A percentile compares a stretch with the other conserved stretches of the same genome.
phyloP scores from a whole-genome alignment of 345 rosid species.

The Turritis glabra region DNA sequence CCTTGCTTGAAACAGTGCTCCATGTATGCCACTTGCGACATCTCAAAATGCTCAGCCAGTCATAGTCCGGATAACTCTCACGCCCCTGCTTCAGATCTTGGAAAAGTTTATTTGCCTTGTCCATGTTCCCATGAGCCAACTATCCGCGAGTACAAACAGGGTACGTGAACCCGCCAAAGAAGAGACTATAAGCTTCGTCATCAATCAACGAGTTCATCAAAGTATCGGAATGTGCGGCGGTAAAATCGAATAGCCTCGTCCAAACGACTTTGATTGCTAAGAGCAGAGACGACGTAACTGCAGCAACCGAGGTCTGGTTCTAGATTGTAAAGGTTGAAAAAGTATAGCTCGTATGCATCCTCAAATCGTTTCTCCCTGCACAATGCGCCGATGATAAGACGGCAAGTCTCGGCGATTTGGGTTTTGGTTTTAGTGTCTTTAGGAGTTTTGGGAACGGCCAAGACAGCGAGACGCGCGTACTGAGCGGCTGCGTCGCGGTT shows the following conservation, averaged over 20 bases:
- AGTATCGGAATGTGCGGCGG: not conserved
- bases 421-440: not conserved
- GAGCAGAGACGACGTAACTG: not conserved
- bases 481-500: not conserved
- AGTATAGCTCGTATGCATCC: not conserved
- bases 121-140: not conserved
- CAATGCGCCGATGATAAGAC: not conserved
- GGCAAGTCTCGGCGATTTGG: not conserved
- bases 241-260: not conserved
- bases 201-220: not conserved
- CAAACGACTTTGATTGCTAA: not conserved
- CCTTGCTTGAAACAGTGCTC: not conserved
- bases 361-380: not conserved
- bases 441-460: not conserved
- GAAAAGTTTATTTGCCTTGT: too few relatives aligned
- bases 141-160: not conserved
- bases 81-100: not conserved
- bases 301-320: not conserved
- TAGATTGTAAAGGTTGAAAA: not conserved
- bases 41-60: not conserved
- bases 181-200: not conserved
- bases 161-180: not conserved
- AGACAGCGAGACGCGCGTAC: not conserved
- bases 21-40: not conserved
- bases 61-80: not conserved